These are phyloP conservation scores for Lachnellula hyalina DNA, from an alignment of 2,329 filamentous ascomycete genomes.

Conservation along the genomic window DNA sequence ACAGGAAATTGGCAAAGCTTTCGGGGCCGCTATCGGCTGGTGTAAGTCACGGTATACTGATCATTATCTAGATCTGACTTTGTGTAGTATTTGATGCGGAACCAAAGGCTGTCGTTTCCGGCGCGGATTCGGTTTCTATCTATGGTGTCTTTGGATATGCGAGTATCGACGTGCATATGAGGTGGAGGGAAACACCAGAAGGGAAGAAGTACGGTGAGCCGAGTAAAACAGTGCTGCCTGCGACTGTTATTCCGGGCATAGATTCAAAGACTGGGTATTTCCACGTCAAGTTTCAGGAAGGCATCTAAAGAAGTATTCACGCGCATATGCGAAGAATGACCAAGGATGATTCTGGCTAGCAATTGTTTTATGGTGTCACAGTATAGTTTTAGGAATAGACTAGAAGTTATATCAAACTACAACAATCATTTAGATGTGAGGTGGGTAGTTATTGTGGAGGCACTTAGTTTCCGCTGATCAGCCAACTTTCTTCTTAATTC, in stretches of 20 bases:
- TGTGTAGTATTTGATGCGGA: background rate
- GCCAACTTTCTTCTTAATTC: too few relatives aligned
- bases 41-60: background rate
- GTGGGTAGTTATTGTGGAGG: too few relatives aligned
- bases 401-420: too few relatives aligned
- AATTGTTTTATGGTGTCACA: background rate
- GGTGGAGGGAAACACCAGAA: conserved; percentile 6
- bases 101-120: background rate
- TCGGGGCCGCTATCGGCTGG: background rate
- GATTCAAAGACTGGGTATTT: conserved; percentile 2
- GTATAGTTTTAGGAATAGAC: background rate
- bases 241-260: background rate
- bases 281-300: conserved; percentile 1
- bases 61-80: background rate
- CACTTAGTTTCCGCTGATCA: too few relatives aligned
- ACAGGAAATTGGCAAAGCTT: background rate
- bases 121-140: background rate
- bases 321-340: background rate
- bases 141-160: conserved; percentile 5
- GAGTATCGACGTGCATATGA: conserved; percentile 6
- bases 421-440: too few relatives aligned
- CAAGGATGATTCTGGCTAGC: too few relatives aligned
- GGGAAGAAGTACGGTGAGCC: background rate
- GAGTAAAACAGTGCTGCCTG: background rate
- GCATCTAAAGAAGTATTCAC: background rate